Evolutionary conservation across 257 asterid species (phyloP), one percentile per base, ranked within the genome.

Genomic region (Oldenlandia corymbosa): DNA sequence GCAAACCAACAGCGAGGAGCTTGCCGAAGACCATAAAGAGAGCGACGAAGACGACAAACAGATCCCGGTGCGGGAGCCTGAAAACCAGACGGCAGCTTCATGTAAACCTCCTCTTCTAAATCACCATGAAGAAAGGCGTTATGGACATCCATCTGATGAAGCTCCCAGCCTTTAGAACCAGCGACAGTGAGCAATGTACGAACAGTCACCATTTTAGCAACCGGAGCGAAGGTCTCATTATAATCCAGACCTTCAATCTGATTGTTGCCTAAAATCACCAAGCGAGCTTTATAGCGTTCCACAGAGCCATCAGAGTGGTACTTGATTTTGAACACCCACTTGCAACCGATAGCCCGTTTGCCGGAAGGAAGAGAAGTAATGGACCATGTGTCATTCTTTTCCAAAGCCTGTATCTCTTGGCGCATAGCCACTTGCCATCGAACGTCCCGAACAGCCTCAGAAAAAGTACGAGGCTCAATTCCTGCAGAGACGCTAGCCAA

Each of bases 1-100:
- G 36, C 36, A 24, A 55, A 55, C 41, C 60, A 55, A 55, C 60
- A 55, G 1, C 60, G 60, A 24, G 60, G 60, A 17, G 60, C 60
- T 14, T 55, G 60, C 24, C 21, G 18, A 5, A 51, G 27, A 21
- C 57, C 57, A 21, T 51, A 51, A 17, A 51, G 21, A 21, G 57
- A 51, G 20, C 34, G 31, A 0, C 12, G 32, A 0, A 55, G n/a
- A 24, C 1, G 60, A 24, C 39, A 55, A 3, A 55, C 60, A 10
- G 8, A 2, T 16, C 17, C 60, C 0, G 39, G 36, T 2, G 1
- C 20, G 34, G 18, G 5, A 23, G 34, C 1, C 6, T 17, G 5
- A 24, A 20, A 55, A 23, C 60, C 60, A 10, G 36, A 20, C 2
- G 36, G 60, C 1, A 24, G 36, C 2, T 16, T 43, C 49, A 43